Evolutionary conservation across 2,329 filamentous ascomycete species (phyloP).

Genomic region (Beauveria sp.): DNA sequence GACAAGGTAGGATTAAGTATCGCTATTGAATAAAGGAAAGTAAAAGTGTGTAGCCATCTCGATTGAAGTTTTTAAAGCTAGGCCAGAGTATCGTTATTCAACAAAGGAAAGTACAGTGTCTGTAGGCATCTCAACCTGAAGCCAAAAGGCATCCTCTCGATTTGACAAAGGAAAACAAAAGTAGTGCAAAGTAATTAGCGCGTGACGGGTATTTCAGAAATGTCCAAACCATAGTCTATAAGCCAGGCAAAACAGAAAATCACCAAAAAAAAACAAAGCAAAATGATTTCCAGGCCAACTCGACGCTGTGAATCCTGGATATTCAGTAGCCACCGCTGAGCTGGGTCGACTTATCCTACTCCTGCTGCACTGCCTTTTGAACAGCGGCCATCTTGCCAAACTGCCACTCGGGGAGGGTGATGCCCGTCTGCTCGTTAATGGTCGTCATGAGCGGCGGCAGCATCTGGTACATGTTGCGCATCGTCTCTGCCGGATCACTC

Average conservation of each 20-base stretch:
- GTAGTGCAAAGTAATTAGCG: not conserved
- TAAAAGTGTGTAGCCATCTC: too few species aligned
- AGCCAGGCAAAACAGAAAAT: not conserved
- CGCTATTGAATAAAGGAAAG: too few species aligned
- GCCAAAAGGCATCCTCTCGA: not conserved
- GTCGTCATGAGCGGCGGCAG: slow-evolving; percentile 74
- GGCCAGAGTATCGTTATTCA: too few species aligned
- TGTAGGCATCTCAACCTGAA: not conserved
- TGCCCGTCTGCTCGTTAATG: slow-evolving; percentile 83
- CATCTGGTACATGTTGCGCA: slow-evolving; percentile 78
- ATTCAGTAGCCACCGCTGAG: not conserved
- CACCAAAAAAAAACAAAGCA: not conserved
- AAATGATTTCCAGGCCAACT: not conserved
- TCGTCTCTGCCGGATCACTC: slow-evolving; percentile 32
- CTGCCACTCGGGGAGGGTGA: slow-evolving; percentile 71
- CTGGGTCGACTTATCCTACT: slow-evolving; percentile 8
- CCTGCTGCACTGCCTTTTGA: slow-evolving; percentile 22
- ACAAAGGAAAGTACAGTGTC: not conserved
- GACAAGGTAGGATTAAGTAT: too few species aligned
- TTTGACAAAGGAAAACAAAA: not conserved
- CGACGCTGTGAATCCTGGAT: too few species aligned
- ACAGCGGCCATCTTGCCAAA: slow-evolving; percentile 40
- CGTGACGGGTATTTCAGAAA: not conserved
- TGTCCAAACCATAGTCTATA: not conserved
- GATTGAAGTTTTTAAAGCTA: too few species aligned